These are phyloP conservation scores for Saturnispora galanensis DNA, from an alignment of 805 yeast species.

Conservation along the genomic window DNA sequence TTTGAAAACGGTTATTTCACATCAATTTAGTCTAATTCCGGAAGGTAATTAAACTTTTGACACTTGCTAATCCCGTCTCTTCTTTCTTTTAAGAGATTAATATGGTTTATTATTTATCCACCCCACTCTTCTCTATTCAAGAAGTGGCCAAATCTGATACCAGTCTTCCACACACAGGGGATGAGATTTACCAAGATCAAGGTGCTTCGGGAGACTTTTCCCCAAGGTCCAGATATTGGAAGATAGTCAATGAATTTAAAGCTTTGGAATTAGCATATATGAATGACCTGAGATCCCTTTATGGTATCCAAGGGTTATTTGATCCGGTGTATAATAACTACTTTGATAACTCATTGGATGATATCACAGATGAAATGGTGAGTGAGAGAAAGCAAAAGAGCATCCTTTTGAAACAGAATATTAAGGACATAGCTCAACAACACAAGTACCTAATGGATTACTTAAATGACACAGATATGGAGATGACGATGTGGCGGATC, in stretches of 20 bases:
- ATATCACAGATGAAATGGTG: constrained; percentile 18
- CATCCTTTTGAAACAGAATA: constrained; percentile 12
- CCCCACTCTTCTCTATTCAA: constrained; percentile 18
- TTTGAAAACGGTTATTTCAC: not conserved
- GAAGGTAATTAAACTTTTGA: not conserved
- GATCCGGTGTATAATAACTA: constrained; percentile 23
- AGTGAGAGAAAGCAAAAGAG: constrained; percentile 16
- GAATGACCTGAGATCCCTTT: constrained; percentile 16
- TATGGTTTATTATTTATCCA: constrained; percentile 9
- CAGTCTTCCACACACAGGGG: constrained; percentile 5
- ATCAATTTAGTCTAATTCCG: too few relatives aligned
- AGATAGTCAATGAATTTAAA: constrained; percentile 11
- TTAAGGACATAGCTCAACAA: constrained; percentile 11
- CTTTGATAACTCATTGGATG: constrained; percentile 21
- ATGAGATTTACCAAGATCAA: constrained; percentile 1
- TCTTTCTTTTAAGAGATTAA: not conserved
- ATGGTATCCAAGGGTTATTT: constrained; percentile 17
- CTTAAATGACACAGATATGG: constrained; percentile 11
- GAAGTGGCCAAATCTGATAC: constrained; percentile 13
- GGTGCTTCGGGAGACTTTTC: not conserved
- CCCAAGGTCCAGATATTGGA: constrained; percentile 1
- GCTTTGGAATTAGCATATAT: constrained; percentile 16
- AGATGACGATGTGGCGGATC: constrained; percentile 11
- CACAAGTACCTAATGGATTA: constrained; percentile 16
- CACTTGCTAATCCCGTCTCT: not conserved